These are phyloP conservation scores for Exophiala alcalophila DNA, from an alignment of 2,329 filamentous ascomycete species.

Conservation along the genomic window DNA sequence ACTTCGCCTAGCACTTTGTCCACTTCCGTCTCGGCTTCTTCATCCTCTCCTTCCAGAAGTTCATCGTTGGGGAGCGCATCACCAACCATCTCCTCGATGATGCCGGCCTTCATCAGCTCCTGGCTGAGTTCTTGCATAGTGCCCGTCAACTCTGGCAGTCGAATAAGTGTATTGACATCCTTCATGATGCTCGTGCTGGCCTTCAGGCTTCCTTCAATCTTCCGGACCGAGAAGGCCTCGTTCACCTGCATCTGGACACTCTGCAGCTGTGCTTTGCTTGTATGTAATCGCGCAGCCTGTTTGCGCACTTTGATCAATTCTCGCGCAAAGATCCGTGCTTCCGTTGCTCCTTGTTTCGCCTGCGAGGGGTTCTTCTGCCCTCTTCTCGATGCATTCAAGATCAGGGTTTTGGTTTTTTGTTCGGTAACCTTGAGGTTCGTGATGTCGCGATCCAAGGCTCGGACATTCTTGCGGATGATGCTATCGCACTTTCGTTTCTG, in stretches of 20 bases:
- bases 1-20: conserved; percentile 92
- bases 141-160: conserved; percentile 77
- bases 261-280: conserved; percentile 84
- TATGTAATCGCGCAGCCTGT: conserved; percentile 70
- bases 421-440: conserved; percentile 73
- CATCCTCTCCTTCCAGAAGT: conserved; percentile 66
- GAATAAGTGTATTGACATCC: conserved; percentile 83
- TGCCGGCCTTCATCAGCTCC: conserved; percentile 89
- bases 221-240: conserved; percentile 90
- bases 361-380: conserved; percentile 76
- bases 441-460: conserved; percentile 94
- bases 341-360: conserved; percentile 72
- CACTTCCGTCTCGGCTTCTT: conserved; percentile 78
- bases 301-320: conserved; percentile 82
- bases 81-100: conserved; percentile 96
- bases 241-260: conserved; percentile 97
- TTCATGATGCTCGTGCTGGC: conserved; percentile 92
- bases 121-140: conserved; percentile 86
- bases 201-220: conserved; percentile 89
- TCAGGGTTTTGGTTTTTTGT: conserved; percentile 77
- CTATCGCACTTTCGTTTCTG: conserved; percentile 94
- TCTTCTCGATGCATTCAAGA: conserved; percentile 76
- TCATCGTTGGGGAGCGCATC: conserved; percentile 77
- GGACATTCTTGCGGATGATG: conserved; percentile 83
- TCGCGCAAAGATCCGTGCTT: conserved; percentile 82